Evolutionary conservation across 441 rosid species (phyloP), one percentile per base, ranked within the genome.

Genomic region (Erodium trifolium): DNA sequence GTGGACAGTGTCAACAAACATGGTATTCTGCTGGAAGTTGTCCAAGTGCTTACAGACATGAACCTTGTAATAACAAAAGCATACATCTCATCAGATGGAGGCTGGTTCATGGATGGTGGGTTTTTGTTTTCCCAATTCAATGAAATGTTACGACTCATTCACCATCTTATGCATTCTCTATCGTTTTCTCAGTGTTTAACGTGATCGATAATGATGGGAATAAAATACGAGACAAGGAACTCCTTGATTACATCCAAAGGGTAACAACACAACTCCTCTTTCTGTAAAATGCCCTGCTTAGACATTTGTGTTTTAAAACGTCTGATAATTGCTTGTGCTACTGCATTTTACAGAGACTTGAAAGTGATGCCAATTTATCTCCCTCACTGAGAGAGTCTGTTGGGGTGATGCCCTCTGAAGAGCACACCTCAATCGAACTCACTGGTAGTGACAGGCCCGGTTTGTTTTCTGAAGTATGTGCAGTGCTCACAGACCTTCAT

Each of bases 51-150:
- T 67, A 88, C 85, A 9, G 96, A 90, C 76, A 79, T 88, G 93
- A 82, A 92, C 70, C 92, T 92, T 73, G 78, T 85, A 16, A 92
- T 92, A 67, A 92, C 75, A 27, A 92, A 92, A 76, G 96, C 98
- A 3, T 84, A 92, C 75, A 88, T 92, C 71, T 86, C 98, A 14
- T 92, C 93, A 72, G 96, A 92, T 79, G 91, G 90, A 0, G 95
- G 90, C 68, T 92, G 98, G 98, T 90, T 92, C 77, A 92, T 92
- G 98, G 95, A 92, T 75, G 93, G 93, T 88, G 70, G 57, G 76
- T 47, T 71, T 76, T 18, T 69, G 65, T 67, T 64, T 68, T n/a
- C 70, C 65, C 16, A 11, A 70, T 18, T 35, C 29, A 57, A 18
- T 57, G 12, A 5, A 57, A 63, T 10, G 41, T 13, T 63, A 11